A percentile compares a stretch with the other conserved stretches of the same genome.
phyloP scores from a whole-genome alignment of 2,329 filamentous ascomycete genomes.

The Fusarium illudens region DNA sequence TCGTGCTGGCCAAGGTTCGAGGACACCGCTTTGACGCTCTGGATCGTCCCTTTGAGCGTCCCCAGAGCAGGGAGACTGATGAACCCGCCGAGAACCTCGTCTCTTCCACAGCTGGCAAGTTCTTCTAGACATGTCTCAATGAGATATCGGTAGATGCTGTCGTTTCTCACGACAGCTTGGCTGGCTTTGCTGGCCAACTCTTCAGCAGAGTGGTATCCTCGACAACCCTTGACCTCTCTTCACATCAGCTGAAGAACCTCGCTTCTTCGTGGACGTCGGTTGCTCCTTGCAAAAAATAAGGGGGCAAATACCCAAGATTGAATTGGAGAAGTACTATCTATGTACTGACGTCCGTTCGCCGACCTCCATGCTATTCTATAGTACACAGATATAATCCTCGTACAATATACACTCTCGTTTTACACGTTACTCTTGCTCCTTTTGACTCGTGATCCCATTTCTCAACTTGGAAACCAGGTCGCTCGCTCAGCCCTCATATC shows the following conservation, averaged over 20 bases:
- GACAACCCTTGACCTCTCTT: not conserved
- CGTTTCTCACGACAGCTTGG: not conserved
- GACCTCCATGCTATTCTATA: slow-evolving; percentile 41
- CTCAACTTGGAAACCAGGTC: not conserved
- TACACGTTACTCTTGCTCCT: slow-evolving; percentile 25
- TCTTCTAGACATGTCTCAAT: slow-evolving; percentile 54
- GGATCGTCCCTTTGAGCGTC: slow-evolving; percentile 59
- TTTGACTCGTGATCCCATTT: not conserved
- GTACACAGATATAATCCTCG: slow-evolving; percentile 43
- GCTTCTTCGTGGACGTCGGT: not conserved
- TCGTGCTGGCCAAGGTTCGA: slow-evolving; percentile 61
- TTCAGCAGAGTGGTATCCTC: not conserved
- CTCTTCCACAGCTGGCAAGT: slow-evolving; percentile 58
- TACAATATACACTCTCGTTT: slow-evolving; percentile 41
- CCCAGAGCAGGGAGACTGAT: slow-evolving; percentile 45
- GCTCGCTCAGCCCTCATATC: not conserved
- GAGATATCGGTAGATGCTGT: slow-evolving; percentile 15
- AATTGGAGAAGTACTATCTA: slow-evolving; percentile 37
- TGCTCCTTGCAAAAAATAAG: slow-evolving; percentile 5
- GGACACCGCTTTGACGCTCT: slow-evolving; percentile 73
- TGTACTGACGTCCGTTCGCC: slow-evolving; percentile 32
- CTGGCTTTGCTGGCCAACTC: not conserved
- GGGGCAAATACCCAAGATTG: slow-evolving; percentile 19
- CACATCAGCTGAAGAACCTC: not conserved
- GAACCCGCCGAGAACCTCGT: slow-evolving; percentile 35